These are phyloP conservation scores for Peziza echinospora DNA, from an alignment of 495 filamentous ascomycete species.

Conservation along the genomic window DNA sequence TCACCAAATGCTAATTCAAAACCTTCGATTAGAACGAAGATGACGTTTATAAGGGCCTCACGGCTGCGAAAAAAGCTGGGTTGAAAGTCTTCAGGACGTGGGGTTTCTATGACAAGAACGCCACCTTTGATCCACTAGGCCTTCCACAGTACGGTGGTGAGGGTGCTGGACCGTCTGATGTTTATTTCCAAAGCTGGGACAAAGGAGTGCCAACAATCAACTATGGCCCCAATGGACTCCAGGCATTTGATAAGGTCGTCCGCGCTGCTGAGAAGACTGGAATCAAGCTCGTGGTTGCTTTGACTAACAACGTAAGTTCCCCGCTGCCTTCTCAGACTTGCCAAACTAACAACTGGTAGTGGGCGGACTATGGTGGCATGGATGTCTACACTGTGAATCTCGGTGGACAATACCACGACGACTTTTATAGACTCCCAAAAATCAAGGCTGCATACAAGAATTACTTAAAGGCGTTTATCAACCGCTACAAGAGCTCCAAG, in stretches of 20 bases:
- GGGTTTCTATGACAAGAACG: constrained; percentile 41
- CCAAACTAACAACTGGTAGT: constrained; percentile 7
- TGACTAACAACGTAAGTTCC: constrained; percentile 28
- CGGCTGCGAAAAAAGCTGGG: constrained; percentile 30
- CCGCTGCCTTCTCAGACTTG: neutral
- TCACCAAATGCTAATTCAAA: neutral
- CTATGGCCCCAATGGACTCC: constrained; percentile 31
- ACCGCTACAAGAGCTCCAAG: constrained; percentile 27
- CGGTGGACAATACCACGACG: constrained; percentile 25
- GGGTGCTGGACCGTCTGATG: constrained; percentile 29
- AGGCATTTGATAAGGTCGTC: constrained; percentile 38
- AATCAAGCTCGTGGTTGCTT: constrained; percentile 33
- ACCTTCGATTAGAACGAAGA: constrained; percentile 24
- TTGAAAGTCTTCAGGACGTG: constrained; percentile 47
- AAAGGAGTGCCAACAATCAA: constrained; percentile 19
- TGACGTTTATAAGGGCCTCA: constrained; percentile 41
- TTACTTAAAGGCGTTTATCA: constrained; percentile 29
- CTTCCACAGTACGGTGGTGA: constrained; percentile 27
- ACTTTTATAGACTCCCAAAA: constrained; percentile 26
- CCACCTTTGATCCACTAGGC: constrained; percentile 22
- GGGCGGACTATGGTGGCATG: constrained; percentile 44
- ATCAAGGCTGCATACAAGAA: constrained; percentile 23
- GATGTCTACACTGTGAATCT: constrained; percentile 27
- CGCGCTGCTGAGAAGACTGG: constrained; percentile 30
- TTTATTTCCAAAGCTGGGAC: constrained; percentile 28